A percentile compares a stretch with the other conserved stretches of the same genome.
Evolutionary conservation across 139 green algal species (phyloP).

Genomic region (Tetradesmus obliquus): DNA sequence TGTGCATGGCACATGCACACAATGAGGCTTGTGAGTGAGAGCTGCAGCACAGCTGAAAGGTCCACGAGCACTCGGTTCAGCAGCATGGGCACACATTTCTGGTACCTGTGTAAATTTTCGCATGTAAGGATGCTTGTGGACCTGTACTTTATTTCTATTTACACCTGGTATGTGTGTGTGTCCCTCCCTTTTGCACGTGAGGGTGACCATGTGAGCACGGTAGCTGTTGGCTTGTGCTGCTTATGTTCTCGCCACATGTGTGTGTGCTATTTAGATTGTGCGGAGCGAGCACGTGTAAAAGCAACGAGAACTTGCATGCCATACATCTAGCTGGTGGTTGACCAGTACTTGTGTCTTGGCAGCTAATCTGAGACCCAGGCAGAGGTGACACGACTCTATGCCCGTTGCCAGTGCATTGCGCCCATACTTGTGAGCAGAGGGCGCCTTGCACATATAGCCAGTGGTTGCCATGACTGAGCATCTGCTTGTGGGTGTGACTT

Average conservation of each 20-base stretch:
- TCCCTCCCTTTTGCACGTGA: neutral
- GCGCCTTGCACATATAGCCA: neutral
- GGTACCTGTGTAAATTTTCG: neutral
- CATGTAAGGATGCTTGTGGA: neutral
- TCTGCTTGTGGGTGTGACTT: neutral
- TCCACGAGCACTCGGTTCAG: slow-evolving; percentile 4
- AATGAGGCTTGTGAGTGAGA: neutral
- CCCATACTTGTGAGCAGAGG: neutral
- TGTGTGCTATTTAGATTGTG: neutral
- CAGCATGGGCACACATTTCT: neutral
- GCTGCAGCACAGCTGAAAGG: neutral
- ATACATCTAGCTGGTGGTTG: neutral
- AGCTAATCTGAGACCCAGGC: neutral
- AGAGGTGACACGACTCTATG: neutral
- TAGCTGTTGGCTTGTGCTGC: neutral
- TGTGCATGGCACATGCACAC: neutral
- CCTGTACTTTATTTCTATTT: neutral
- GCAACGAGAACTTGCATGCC: neutral
- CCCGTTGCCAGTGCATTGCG: neutral
- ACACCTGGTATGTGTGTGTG: neutral
- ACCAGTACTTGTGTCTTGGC: neutral
- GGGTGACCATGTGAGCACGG: neutral
- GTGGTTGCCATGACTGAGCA: neutral
- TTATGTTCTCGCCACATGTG: neutral
- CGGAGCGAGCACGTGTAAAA: neutral